Evolutionary conservation across 2,329 filamentous ascomycete species (phyloP), one percentile per base, ranked within the genome.

Genomic region (Ophiocordyceps robertsii): DNA sequence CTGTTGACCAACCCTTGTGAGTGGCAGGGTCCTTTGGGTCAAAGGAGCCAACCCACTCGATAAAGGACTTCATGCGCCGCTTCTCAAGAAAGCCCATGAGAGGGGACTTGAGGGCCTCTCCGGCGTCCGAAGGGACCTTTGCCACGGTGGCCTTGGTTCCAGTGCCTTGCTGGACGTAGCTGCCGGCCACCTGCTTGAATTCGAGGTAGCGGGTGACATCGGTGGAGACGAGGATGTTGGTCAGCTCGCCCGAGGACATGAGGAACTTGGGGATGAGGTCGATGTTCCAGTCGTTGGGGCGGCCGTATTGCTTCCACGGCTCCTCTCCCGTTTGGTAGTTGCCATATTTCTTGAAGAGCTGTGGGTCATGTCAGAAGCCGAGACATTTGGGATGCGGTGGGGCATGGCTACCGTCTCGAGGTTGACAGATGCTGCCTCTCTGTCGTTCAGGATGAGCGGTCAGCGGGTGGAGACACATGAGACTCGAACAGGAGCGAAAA

Each of bases 61-160:
- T 77, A 69, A 96, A 98, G 65, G 80, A 83, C 79, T 94, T 93
- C 66, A 94, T 93, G 56, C 92, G 77, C 56, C 89, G 81, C 79
- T 98, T 98, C 75, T 98, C 92, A 50, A 95, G 95, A 46, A 96
- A 73, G 45, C 92, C 92, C 87, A 98, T 95, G 56, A 98, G 71
- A 41, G 89, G 88, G 40, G 90, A 96, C 57, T 82, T 80, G 56
- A 96, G 75, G 49, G 92, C 88, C 69, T 98, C 92, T 43, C 70
- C 77, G 37, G 90, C 87, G 67, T 94, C 89, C 43, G 89, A 93
- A 40, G 92, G 92, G 33, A 98, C 92, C 74, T 96, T 98, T 58
- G 90, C 90, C 48, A 96, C 84, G 37, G 87, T 95, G 44, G 87
- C 88, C 69, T 87, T 92, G 51, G 77, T 51, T n/a, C 79, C 80